A percentile compares a stretch with the other conserved stretches of the same genome.
Conservation (phyloP, 495 filamentous ascomycete genomes). For the Xylaria bambusicola region DNA sequence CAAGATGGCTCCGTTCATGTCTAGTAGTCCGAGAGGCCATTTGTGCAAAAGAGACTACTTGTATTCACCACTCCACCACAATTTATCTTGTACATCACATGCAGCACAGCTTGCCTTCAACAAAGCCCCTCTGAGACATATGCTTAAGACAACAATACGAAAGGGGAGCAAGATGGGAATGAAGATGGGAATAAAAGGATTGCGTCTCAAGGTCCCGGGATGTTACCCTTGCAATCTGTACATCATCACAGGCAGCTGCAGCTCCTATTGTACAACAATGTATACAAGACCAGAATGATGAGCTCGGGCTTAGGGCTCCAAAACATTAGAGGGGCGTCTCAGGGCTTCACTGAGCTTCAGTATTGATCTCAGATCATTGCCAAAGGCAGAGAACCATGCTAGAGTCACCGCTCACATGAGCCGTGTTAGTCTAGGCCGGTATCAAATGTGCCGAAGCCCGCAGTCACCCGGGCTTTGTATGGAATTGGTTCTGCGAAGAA, state of each 20-base stretch:
- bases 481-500: background rate
- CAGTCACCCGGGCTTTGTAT: background rate
- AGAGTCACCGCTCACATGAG: background rate
- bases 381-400: background rate
- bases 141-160: background rate
- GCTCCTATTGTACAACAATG: slow-evolving; percentile 1
- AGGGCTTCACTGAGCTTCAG: background rate
- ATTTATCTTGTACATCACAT: background rate
- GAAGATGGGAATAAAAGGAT: background rate
- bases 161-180: background rate
- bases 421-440: background rate
- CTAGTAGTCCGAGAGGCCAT: background rate
- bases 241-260: background rate
- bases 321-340: background rate
- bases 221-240: background rate
- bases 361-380: background rate
- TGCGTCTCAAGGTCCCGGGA: background rate
- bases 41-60: background rate
- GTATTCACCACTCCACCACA: background rate
- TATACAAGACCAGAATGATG: background rate
- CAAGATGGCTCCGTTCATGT: background rate
- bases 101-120: background rate
- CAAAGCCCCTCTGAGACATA: background rate
- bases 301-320: background rate
- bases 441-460: slow-evolving; percentile 1